phyloP scores from a whole-genome alignment of 768 basidiomycete species.

The Leccinellum rugosiceps region DNA sequence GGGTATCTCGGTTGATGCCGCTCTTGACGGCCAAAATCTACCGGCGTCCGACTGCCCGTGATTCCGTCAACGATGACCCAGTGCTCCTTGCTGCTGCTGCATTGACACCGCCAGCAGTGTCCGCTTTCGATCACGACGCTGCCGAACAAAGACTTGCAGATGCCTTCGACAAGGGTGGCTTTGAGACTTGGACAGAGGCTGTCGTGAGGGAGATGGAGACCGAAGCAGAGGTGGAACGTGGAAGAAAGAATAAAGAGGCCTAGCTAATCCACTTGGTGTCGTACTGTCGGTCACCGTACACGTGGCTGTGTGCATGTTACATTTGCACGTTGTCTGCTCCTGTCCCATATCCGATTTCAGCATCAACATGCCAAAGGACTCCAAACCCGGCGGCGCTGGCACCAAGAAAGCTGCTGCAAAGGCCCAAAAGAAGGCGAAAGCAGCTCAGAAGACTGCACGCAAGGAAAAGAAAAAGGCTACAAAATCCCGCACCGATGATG shows the following conservation, averaged over 20 bases:
- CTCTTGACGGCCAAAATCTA: constrained; percentile 51
- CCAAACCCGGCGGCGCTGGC: constrained; percentile 3
- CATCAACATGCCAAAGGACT: constrained; percentile 17
- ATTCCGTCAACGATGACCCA: constrained; percentile 7
- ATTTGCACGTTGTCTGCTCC: not conserved
- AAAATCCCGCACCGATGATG: constrained; percentile 41
- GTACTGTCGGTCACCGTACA: not conserved
- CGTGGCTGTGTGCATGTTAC: not conserved
- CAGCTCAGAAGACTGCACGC: constrained; percentile 61
- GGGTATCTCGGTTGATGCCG: constrained; percentile 47
- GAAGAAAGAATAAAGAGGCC: constrained; percentile 11
- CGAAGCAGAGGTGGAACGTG: constrained; percentile 50
- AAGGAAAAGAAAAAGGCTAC: constrained; percentile 63
- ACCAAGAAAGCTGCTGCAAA: constrained; percentile 48
- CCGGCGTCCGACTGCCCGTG: constrained; percentile 35
- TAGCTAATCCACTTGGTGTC: not conserved
- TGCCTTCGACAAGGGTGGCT: constrained; percentile 59
- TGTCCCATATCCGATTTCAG: not conserved
- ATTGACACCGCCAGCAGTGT: not conserved
- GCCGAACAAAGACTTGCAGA: constrained; percentile 50
- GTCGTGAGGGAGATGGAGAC: constrained; percentile 55
- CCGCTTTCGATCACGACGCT: constrained; percentile 30
- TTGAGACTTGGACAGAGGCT: constrained; percentile 52
- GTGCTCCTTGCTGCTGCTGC: not conserved
- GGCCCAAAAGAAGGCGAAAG: constrained; percentile 65